A percentile compares a stretch with the other conserved stretches of the same genome.
These are phyloP conservation scores for Sherardia arvensis DNA, from an alignment of 257 asterid species.

Conservation along the genomic window DNA sequence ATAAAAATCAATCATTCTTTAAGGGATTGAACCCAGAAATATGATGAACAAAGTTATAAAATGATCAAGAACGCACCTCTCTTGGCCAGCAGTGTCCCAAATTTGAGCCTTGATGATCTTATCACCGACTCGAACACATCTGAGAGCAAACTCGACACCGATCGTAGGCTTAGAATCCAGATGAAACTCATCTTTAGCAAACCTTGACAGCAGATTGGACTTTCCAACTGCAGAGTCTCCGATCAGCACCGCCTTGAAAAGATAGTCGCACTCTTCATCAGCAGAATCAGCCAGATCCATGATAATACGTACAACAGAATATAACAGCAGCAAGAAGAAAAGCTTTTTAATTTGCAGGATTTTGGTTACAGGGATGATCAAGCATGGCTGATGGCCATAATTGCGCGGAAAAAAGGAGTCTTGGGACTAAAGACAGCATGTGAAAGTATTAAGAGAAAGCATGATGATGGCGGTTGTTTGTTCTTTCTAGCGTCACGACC, in stretches of 20 bases:
- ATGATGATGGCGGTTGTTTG: slow-evolving; percentile 32
- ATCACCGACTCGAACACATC: slow-evolving; percentile 55
- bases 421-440: slow-evolving; percentile 24
- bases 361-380: neutral
- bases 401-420: neutral
- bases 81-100: slow-evolving; percentile 98
- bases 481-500: slow-evolving; percentile 18
- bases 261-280: slow-evolving; percentile 85
- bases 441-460: slow-evolving; percentile 38
- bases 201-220: slow-evolving; percentile 64
- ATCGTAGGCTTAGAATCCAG: slow-evolving; percentile 82
- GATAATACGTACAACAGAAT: neutral
- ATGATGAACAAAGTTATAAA: neutral
- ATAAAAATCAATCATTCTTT: neutral
- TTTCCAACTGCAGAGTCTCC: slow-evolving; percentile 89
- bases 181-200: slow-evolving; percentile 52
- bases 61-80: slow-evolving; percentile 20
- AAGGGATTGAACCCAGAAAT: neutral
- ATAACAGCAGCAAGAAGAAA: neutral
- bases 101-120: slow-evolving; percentile 84
- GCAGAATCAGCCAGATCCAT: slow-evolving; percentile 37
- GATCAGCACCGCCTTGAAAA: slow-evolving; percentile 70
- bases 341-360: neutral
- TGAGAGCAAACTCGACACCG: slow-evolving; percentile 79
- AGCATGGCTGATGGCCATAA: slow-evolving; percentile 8